Conservation (phyloP, 352 stramenopile species). For the Globisporangium lucens region DNA sequence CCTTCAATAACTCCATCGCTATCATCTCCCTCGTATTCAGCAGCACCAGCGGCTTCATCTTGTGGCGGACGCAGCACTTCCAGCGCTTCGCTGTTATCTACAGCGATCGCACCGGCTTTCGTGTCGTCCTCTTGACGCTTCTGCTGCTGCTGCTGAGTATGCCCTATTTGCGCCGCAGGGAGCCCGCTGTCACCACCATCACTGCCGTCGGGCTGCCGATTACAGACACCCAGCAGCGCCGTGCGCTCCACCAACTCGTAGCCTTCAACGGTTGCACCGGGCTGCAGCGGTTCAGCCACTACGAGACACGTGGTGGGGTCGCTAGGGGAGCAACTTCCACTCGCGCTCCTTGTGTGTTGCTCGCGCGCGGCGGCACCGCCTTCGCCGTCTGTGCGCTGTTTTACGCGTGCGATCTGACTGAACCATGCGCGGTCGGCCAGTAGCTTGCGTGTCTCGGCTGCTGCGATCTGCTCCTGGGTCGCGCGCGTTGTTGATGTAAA, state of each 20-base stretch:
- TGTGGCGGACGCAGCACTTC: slow-evolving; percentile 12
- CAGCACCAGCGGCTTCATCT: slow-evolving; percentile 1
- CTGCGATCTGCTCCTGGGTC: slow-evolving; percentile 12
- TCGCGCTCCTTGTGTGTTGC: too few species aligned
- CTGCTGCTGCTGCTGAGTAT: slow-evolving; percentile 21
- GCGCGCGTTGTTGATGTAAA: slow-evolving; percentile 4
- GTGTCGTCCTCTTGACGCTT: slow-evolving; percentile 4
- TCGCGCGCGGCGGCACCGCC: neutral
- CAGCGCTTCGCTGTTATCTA: slow-evolving; percentile 17
- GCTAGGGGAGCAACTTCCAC: slow-evolving; percentile 2
- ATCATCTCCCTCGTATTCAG: neutral
- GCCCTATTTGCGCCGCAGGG: neutral
- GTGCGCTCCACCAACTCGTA: slow-evolving; percentile 76
- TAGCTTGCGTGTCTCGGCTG: slow-evolving; percentile 23
- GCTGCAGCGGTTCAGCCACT: slow-evolving; percentile 30
- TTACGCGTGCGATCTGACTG: slow-evolving; percentile 38
- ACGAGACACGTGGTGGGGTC: slow-evolving; percentile 25
- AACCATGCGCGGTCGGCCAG: slow-evolving; percentile 48
- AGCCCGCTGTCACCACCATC: neutral
- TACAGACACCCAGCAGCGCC: slow-evolving; percentile 59
- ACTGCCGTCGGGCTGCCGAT: slow-evolving; percentile 25
- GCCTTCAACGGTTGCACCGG: slow-evolving; percentile 46
- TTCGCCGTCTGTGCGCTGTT: neutral
- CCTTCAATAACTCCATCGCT: neutral
- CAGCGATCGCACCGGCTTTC: neutral